Base-by-base conservation (phyloP, 1,284 basidiomycete species). In the Phellinidium pouzarii region DNA sequence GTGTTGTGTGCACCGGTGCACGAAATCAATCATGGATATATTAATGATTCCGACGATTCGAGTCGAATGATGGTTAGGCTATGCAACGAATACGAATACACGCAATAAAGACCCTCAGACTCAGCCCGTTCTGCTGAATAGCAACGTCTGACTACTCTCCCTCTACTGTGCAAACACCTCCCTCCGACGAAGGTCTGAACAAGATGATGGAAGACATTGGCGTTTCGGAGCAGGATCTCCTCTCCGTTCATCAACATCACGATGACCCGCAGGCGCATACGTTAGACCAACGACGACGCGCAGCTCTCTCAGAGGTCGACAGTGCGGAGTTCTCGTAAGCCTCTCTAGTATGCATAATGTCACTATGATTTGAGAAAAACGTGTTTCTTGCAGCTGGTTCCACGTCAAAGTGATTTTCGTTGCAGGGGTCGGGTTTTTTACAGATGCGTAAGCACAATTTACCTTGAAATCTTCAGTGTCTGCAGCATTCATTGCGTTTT, bases 371-470 rank as follows among this genome's bases (percentile, higher is more conserved):
- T 40, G 19, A 17, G 7, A 40, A 17, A 3, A 40, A 17, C 4
- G 8, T 19, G 29, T 7, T 7, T 31, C 19, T 34, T 1, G 12
- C 40, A 70, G 68, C 11, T 62, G 64, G 64, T 75, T 74, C 60
- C 87, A 91, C 62, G 75, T 81, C 45, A 87, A 84, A 64, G 77
- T 89, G 50, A 80, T 78, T 62, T 58, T 83, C 44, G 84, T 90
- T 3, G 85, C 87, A 1, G 85, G 87, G 58, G 82, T 84, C 8
- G 88, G 87, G 34, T 90, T 91, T 73, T 91, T 89, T 71, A 88
- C 87, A 38, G 87, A 88, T 68, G 84, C 85, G 78, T 87, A 62
- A 64, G 81, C 41, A 53, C 50, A 31, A 43, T 36, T 37, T 48
- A 17, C 19, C 12, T 2, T 2, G 9, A n/a, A n/a, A n/a, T n/a